Evolutionary conservation across 148 eudicot genomes (phyloP), one percentile per base, ranked within the genome.

Genomic region (Vaccinium corymbosum): DNA sequence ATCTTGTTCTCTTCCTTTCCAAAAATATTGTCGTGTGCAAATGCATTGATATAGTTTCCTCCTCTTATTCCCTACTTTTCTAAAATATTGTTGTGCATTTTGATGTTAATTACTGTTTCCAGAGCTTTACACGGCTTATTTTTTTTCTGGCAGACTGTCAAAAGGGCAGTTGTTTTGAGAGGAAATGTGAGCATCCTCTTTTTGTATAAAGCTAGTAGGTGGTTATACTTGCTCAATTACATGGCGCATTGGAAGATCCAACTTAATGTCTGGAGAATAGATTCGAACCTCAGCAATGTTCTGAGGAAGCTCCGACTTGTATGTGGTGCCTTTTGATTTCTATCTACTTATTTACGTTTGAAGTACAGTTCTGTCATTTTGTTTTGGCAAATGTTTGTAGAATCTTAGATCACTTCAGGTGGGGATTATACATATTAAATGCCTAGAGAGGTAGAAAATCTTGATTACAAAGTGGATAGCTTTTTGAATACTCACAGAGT

Each of bases 251-350:
- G 61, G 50, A 35, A 55, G 25, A 57, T 79, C 49, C 29, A 56
- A 79, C 79, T 75, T 79, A 32, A 15, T 80, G 68, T 56, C 25
- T 11, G 35, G 73, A 35, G 46, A 56, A 57, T 56, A 11, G 70
- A n/a, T 42, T 80, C 55, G 53, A 42, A 42, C 53, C 73, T 61
- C 53, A 4, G 73, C 55, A 80, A 38, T 59, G 73, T 61, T 80
- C 73, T 42, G 72, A 42, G 73, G 82, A 61, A 80, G 35, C 82
- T 22, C 71, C 27, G 42, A 46, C 29, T 80, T 80, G 82, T 80
- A 80, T 42, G 53, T 80, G 66, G 22, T 80, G 32, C 55, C 49
- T 61, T 38, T 38, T 80, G 68, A 38, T 35, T 80, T 61, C 46
- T 8, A 42, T 57, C 14, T 46, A 11, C 25, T 6, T 75, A 22